phyloP scores from a whole-genome alignment of 176 grass and related monocot genomes.

The Zea luxurians region DNA sequence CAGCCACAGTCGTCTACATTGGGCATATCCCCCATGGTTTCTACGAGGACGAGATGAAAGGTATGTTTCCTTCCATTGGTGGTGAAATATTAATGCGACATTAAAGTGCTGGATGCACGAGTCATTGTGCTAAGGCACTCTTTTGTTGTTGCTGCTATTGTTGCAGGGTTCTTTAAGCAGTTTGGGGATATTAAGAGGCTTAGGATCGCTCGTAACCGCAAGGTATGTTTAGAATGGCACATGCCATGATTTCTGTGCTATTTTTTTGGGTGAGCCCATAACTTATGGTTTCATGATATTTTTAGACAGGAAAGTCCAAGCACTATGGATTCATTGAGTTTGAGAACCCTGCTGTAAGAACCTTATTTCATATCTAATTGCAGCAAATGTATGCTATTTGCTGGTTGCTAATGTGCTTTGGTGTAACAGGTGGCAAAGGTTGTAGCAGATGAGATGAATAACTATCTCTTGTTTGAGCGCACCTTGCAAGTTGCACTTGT shows the following conservation, averaged over 20 bases:
- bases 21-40: conserved; percentile 96
- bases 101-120: background rate
- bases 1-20: conserved; percentile 71
- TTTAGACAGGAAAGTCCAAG: conserved; percentile 93
- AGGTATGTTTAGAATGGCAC: conserved; percentile 35
- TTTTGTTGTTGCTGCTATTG: background rate
- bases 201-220: conserved; percentile 73
- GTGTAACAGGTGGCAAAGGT: too few species aligned
- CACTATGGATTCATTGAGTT: conserved; percentile 96
- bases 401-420: conserved; percentile 16
- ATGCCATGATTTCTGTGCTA: background rate
- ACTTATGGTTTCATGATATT: conserved; percentile 26
- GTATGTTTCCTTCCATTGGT: conserved; percentile 5
- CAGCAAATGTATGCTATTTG: background rate
- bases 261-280: background rate
- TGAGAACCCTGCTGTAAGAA: conserved; percentile 72
- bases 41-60: conserved; percentile 93
- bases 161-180: conserved; percentile 81
- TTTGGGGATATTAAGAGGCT: conserved; percentile 78
- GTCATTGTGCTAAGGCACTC: background rate
- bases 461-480: too few species aligned
- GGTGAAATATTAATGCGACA: background rate
- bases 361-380: background rate
- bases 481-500: too few species aligned
- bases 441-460: too few species aligned